A percentile compares a stretch with the other conserved stretches of the same genome.
Conservation (phyloP, 2,329 filamentous ascomycete genomes). For the Curvularia hawaiiensis region DNA sequence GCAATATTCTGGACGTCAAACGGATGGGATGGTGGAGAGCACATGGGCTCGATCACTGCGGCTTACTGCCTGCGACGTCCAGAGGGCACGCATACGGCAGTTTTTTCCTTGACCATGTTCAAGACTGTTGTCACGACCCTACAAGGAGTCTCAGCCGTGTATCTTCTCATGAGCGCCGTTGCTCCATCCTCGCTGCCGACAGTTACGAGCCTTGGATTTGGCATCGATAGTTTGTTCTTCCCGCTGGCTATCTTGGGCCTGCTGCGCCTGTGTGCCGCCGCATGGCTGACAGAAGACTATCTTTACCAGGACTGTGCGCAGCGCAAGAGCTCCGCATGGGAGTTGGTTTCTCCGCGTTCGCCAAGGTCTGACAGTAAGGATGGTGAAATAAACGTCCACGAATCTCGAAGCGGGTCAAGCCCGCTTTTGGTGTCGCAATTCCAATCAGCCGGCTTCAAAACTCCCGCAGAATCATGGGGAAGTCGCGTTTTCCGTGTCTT, state of each 20-base stretch:
- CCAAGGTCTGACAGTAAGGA: neutral
- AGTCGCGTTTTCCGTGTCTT: neutral
- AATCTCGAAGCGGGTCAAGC: neutral
- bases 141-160: conserved; percentile 21
- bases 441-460: neutral
- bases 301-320: conserved; percentile 6
- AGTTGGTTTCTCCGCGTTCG: neutral
- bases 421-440: neutral
- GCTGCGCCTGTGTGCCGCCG: conserved; percentile 17
- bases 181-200: neutral
- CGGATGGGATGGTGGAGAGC: conserved; percentile 46
- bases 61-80: conserved; percentile 8
- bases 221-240: conserved; percentile 14
- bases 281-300: conserved; percentile 24
- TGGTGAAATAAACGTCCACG: neutral
- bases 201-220: neutral
- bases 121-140: conserved; percentile 23
- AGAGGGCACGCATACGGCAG: conserved; percentile 7
- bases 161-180: conserved; percentile 9
- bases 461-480: neutral
- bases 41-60: conserved; percentile 11
- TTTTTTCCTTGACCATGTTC: conserved; percentile 16
- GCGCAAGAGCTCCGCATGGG: neutral
- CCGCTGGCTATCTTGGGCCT: conserved; percentile 20
- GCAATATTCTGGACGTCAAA: conserved; percentile 44